Evolutionary conservation across 2,329 filamentous ascomycete species (phyloP).

Genomic region (Epicoccum nigrum): DNA sequence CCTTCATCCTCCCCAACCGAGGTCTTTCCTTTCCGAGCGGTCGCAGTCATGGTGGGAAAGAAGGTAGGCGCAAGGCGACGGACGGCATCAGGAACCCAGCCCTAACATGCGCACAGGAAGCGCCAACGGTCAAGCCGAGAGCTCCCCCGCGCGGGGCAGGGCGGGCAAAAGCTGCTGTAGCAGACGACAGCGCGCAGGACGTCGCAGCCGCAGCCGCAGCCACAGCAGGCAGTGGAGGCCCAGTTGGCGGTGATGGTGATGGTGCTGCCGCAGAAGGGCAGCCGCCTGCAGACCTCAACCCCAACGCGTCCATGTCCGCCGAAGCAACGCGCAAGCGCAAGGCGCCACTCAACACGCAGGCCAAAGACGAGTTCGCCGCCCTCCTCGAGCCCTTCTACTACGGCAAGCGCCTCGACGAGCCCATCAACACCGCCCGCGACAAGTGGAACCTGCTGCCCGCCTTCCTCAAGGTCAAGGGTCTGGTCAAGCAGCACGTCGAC

Average conservation of each 20-base stretch:
- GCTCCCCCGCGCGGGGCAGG: constrained; percentile 42
- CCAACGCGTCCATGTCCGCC: constrained; percentile 26
- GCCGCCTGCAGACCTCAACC: constrained; percentile 25
- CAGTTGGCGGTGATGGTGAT: constrained; percentile 7
- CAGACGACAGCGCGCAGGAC: constrained; percentile 18
- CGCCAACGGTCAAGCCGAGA: constrained; percentile 33
- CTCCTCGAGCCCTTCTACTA: constrained; percentile 74
- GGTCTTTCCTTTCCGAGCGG: constrained; percentile 12
- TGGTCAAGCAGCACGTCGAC: constrained; percentile 97
- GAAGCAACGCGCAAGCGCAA: constrained; percentile 38
- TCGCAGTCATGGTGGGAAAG: constrained; percentile 40
- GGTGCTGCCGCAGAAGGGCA: constrained; percentile 1
- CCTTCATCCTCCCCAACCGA: constrained; percentile 20
- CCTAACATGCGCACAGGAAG: constrained; percentile 32
- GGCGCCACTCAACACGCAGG: constrained; percentile 34
- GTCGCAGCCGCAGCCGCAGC: no score
- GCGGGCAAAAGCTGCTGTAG: constrained; percentile 29
- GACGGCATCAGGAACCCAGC: neutral
- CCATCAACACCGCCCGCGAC: constrained; percentile 75
- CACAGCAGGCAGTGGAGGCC: constrained; percentile 6
- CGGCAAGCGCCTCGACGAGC: constrained; percentile 69
- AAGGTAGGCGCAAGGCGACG: constrained; percentile 24
- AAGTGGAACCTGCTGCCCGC: constrained; percentile 97
- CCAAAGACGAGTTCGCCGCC: constrained; percentile 63
- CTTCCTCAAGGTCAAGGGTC: constrained; percentile 96